phyloP scores from a whole-genome alignment of 1,139 yeast species.

The Yamadazyma friedrichii region DNA sequence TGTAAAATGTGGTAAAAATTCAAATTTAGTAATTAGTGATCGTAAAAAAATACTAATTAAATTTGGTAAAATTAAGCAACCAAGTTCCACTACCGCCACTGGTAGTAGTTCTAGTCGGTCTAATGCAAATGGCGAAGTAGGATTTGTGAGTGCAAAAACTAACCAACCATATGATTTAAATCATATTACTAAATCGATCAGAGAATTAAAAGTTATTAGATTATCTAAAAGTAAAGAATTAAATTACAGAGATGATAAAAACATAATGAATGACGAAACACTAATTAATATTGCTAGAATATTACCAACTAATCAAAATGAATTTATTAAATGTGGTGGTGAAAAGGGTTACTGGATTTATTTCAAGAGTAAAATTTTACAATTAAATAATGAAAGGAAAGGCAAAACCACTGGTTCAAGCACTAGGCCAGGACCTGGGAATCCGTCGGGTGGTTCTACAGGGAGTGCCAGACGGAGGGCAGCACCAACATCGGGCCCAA shows the following conservation, averaged over 20 bases:
- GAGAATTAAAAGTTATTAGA: constrained; percentile 46
- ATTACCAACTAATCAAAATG: constrained; percentile 55
- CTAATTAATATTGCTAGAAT: constrained; percentile 54
- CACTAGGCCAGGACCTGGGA: background rate
- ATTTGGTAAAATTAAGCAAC: constrained; percentile 17
- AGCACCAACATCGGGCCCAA: background rate
- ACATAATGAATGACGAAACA: constrained; percentile 48
- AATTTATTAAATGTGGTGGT: constrained; percentile 43
- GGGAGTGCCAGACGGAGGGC: no score
- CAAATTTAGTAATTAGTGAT: constrained; percentile 46
- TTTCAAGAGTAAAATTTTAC: constrained; percentile 44
- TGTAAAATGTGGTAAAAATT: constrained; percentile 57
- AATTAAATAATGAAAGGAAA: constrained; percentile 30
- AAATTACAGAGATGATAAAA: constrained; percentile 35
- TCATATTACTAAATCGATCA: constrained; percentile 34
- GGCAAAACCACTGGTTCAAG: no score
- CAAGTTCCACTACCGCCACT: background rate
- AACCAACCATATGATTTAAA: constrained; percentile 17
- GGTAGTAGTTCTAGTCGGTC: background rate
- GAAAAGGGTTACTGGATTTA: constrained; percentile 46
- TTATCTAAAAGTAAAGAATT: constrained; percentile 42
- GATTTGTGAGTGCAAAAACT: constrained; percentile 18
- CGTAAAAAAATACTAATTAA: constrained; percentile 39
- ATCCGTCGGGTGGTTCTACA: no score
- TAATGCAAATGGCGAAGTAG: constrained; percentile 1